Percentiles rank a stretch among this genome's conserved stretches.
These are phyloP conservation scores for Curvularia hawaiiensis DNA, from an alignment of 2,329 filamentous ascomycete genomes.

Conservation along the genomic window DNA sequence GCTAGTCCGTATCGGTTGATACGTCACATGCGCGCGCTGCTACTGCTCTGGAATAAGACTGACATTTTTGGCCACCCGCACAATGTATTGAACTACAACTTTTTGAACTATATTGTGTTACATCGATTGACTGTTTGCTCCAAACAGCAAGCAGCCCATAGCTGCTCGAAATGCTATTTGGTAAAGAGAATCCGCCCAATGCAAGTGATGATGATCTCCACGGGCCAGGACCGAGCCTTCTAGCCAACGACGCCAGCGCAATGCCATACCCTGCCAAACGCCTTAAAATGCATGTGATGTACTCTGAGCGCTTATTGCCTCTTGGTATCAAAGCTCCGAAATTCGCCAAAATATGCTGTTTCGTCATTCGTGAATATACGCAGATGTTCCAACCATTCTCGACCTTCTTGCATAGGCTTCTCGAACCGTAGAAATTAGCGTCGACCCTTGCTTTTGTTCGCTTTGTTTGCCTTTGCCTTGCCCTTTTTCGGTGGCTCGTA, in stretches of 20 bases:
- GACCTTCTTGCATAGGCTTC: constrained; percentile 7
- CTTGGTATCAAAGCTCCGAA: constrained; percentile 31
- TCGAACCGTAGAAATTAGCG: constrained; percentile 18
- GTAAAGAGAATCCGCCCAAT: constrained; percentile 1
- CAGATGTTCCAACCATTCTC: background rate
- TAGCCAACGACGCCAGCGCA: constrained; percentile 1
- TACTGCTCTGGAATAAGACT: background rate
- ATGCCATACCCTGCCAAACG: constrained; percentile 19
- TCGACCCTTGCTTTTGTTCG: constrained; percentile 34
- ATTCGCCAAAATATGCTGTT: constrained; percentile 20
- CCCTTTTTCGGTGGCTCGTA: constrained; percentile 55
- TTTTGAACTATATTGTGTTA: background rate
- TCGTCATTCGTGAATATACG: constrained; percentile 27
- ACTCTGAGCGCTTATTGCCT: constrained; percentile 16
- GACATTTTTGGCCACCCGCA: background rate
- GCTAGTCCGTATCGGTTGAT: constrained; percentile 15
- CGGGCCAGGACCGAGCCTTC: background rate
- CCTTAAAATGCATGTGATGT: constrained; percentile 20
- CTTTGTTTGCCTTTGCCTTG: constrained; percentile 48
- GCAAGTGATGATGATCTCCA: background rate
- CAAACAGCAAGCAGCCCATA: constrained; percentile 1
- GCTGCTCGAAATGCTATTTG: background rate
- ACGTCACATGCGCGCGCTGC: constrained; percentile 3
- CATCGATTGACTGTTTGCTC: background rate
- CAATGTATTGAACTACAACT: background rate